Base-by-base conservation (phyloP, 495 filamentous ascomycete genomes). In the Hypomontagnella submonticulosa region DNA sequence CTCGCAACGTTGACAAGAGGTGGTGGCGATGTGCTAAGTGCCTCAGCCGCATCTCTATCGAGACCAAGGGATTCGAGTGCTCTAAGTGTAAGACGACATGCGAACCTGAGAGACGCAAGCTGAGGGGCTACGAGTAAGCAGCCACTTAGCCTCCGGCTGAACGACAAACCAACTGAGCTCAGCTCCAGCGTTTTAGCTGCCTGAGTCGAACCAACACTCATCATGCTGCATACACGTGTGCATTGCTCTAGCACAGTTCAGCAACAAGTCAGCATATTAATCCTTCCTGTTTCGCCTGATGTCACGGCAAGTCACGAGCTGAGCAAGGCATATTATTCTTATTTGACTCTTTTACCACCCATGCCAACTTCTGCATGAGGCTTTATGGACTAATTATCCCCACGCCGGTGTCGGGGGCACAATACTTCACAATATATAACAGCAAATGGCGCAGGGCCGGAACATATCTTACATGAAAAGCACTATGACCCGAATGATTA, bases 11-110 rank as follows among this genome's bases (percentile, higher is more conserved):
- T 43, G 30, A 54, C 8, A n/a, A n/a, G 12, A 70, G 71, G 4
- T 80, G 81, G 77, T 85, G 80, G 80, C 73, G 83, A 6, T 85
- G 83, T 57, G 68, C 73, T 15, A 73, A 70, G 16, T 84, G 81
- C 63, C 68, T 85, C 16, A 36, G 37, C 19, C 75, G 77, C 16
- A 77, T 83, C 13, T 15, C 57, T 11, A 63, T 76, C 38, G 66
- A 53, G 7, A 61, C 46, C 41, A 33, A 75, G 13, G 77, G 76
- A 8, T 85, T 71, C 62, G 57, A 71, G 2, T 84, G 82, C 60
- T 43, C 69, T 5, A 54, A 57, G 4, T 85, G 83, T 69, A 77
- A 74, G 12, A 71, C 38, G 9, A 40, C 52, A 16, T 83, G 81
- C 63, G 78, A 80, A 58, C 19, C 40, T 1, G 77, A 78, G 20